Percentiles rank a stretch among this genome's conserved stretches.
Evolutionary conservation across 768 basidiomycete genomes (phyloP).

Genomic region (Macrocybe gigantea): DNA sequence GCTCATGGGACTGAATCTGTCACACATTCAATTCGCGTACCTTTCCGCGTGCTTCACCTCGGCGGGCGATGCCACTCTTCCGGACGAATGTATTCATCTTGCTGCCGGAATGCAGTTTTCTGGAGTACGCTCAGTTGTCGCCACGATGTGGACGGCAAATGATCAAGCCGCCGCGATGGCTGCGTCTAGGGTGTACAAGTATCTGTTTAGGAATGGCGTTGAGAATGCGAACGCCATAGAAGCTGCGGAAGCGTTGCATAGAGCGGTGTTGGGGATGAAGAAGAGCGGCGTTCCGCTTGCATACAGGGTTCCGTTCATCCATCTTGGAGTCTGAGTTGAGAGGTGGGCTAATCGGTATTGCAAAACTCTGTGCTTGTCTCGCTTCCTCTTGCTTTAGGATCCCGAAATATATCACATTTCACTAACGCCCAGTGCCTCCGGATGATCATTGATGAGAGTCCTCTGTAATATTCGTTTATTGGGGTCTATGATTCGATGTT

Average conservation of each 20-base stretch:
- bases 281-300: background rate
- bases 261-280: conserved; percentile 9
- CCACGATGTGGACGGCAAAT: conserved; percentile 37
- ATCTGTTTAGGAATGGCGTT: conserved; percentile 2
- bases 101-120: conserved; percentile 31
- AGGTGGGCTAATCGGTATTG: no score
- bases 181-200: conserved; percentile 24
- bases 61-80: conserved; percentile 16
- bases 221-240: conserved; percentile 6
- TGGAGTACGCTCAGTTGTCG: conserved; percentile 27
- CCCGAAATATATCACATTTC: no score
- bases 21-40: conserved; percentile 26
- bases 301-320: background rate
- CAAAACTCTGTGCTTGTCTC: no score
- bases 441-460: no score
- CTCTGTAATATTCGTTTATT: no score
- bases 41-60: conserved; percentile 41
- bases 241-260: conserved; percentile 18
- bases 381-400: no score
- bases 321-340: background rate
- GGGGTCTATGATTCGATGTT: no score
- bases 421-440: no score
- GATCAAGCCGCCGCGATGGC: conserved; percentile 28
- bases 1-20: conserved; percentile 13
- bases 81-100: conserved; percentile 25